phyloP scores from a whole-genome alignment of 2,329 filamentous ascomycete genomes.

The Calonectria crousiana region DNA sequence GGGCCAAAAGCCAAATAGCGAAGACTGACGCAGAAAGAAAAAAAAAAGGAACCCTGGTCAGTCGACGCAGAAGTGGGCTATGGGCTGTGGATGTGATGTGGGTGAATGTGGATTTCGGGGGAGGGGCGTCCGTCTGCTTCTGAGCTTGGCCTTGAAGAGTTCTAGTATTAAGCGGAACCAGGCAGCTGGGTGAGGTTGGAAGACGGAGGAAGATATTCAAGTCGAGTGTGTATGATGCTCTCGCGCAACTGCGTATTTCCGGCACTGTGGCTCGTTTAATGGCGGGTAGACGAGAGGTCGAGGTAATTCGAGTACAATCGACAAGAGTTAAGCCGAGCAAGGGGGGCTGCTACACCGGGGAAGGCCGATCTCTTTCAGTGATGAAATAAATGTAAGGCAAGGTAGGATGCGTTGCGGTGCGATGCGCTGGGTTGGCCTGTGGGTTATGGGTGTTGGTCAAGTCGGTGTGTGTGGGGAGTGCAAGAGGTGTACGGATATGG shows the following conservation, averaged over 20 bases:
- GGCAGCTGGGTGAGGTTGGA: not conserved
- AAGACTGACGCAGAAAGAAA: slow-evolving; percentile 12
- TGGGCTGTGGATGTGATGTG: slow-evolving; percentile 33
- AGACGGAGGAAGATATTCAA: not conserved
- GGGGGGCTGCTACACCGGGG: slow-evolving; percentile 37
- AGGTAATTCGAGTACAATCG: slow-evolving; percentile 4
- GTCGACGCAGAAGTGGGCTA: slow-evolving; percentile 19
- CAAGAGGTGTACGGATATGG: slow-evolving; percentile 36
- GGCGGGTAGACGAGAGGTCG: not conserved
- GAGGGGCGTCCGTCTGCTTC: slow-evolving; percentile 28
- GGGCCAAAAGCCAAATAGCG: slow-evolving; percentile 18
- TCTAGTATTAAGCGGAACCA: slow-evolving; percentile 37
- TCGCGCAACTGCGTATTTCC: not conserved
- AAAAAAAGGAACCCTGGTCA: slow-evolving; percentile 24
- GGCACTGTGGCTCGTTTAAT: slow-evolving; percentile 2
- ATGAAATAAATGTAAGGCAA: slow-evolving; percentile 17
- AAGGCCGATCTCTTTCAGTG: slow-evolving; percentile 39
- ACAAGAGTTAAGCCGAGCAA: slow-evolving; percentile 14
- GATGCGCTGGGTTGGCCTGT: slow-evolving; percentile 30
- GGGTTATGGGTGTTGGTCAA: slow-evolving; percentile 29
- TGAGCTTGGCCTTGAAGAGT: slow-evolving; percentile 36
- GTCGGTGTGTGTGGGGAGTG: slow-evolving; percentile 36
- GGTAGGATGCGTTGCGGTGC: slow-evolving; percentile 17
- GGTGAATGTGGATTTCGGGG: slow-evolving; percentile 44
- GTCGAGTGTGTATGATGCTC: not conserved